A percentile compares a stretch with the other conserved stretches of the same genome.
Evolutionary conservation across 2,329 filamentous ascomycete species (phyloP).

Genomic region (Dothiorella sarmentorum): DNA sequence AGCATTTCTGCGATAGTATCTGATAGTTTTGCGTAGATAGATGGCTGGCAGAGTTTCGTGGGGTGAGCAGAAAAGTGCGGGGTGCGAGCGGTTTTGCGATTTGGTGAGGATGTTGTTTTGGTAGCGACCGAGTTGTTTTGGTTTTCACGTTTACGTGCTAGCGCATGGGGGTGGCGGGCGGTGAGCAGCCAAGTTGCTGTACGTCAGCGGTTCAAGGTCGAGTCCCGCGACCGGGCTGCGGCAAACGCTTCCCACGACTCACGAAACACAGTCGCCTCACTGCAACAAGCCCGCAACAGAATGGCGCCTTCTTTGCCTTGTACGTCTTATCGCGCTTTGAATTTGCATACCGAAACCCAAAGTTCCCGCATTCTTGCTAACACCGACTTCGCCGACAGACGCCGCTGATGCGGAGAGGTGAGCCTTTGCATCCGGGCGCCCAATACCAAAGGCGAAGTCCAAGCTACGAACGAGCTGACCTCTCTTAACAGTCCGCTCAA

Average conservation of each 20-base stretch:
- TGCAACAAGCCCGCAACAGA: background rate
- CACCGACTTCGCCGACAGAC: slow-evolving; percentile 56
- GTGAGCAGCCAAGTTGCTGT: background rate
- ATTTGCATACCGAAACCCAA: too few relatives aligned
- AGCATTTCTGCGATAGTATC: slow-evolving; percentile 62
- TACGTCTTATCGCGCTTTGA: background rate
- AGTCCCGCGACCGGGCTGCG: background rate
- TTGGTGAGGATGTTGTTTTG: background rate
- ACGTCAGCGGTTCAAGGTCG: slow-evolving; percentile 10
- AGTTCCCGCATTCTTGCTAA: background rate
- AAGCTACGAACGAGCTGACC: background rate
- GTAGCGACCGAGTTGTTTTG: background rate
- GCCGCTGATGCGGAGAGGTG: slow-evolving; percentile 96
- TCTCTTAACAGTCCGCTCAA: slow-evolving; percentile 68
- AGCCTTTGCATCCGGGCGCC: slow-evolving; percentile 25
- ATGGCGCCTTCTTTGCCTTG: slow-evolving; percentile 16
- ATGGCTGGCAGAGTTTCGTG: background rate
- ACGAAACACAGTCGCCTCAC: background rate
- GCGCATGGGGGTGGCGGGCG: background rate
- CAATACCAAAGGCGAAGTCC: background rate
- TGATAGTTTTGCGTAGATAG: background rate
- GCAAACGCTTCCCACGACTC: background rate
- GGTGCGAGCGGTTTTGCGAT: background rate
- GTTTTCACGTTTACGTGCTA: slow-evolving; percentile 15
- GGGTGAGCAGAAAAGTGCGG: too few relatives aligned